These are phyloP conservation scores for Pythium plurisporium DNA, from an alignment of 352 stramenopile genomes.

Conservation along the genomic window DNA sequence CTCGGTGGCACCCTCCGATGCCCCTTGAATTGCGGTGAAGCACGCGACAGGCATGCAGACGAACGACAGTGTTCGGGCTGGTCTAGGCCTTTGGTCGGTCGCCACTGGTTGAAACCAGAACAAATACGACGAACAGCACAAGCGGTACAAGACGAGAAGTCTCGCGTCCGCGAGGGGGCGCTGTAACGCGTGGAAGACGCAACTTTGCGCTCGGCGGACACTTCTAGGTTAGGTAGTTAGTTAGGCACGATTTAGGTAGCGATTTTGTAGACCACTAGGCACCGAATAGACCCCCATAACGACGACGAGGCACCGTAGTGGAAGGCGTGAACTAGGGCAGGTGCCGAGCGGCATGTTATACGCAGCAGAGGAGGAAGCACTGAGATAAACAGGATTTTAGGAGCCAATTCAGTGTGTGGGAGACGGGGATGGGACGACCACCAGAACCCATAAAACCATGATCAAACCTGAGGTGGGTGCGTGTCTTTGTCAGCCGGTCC, in stretches of 20 bases:
- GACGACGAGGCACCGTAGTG: too few species aligned
- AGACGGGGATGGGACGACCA: constrained; percentile 15
- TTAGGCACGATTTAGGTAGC: constrained; percentile 5
- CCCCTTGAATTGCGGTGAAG: constrained; percentile 3
- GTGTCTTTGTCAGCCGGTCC: constrained; percentile 2
- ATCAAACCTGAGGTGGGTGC: neutral
- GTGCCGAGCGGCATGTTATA: too few species aligned
- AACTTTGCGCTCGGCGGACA: neutral
- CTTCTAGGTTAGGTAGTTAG: constrained; percentile 6
- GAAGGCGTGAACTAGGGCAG: too few species aligned
- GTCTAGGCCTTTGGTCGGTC: too few species aligned
- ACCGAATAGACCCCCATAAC: constrained; percentile 1
- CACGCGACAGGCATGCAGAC: too few species aligned
- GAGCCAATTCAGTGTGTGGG: neutral
- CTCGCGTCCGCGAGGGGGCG: too few species aligned
- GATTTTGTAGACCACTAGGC: constrained; percentile 12
- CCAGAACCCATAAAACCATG: constrained; percentile 16
- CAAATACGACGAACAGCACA: too few species aligned
- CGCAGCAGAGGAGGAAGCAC: neutral
- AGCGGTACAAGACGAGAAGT: too few species aligned
- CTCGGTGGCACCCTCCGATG: neutral
- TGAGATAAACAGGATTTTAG: neutral
- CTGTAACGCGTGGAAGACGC: too few species aligned
- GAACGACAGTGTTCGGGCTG: too few species aligned
- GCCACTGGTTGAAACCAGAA: too few species aligned